Conservation (phyloP, 129 eudicot species). For the sunflower (Helianthus annuus) region DNA sequence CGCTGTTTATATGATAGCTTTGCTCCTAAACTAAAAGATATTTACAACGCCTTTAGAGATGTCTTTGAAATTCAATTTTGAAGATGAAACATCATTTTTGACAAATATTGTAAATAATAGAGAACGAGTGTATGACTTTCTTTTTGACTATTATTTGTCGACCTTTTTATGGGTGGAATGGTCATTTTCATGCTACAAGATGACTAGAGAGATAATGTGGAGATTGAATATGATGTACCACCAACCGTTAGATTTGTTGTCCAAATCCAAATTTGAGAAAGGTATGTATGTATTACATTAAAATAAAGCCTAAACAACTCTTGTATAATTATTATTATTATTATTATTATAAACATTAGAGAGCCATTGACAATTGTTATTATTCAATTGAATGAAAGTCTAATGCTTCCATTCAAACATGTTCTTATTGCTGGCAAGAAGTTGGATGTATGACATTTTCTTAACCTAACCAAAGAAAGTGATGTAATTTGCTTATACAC, state of each 20-base stretch:
- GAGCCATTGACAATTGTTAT: constrained; percentile 5
- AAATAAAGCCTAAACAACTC: constrained; percentile 4
- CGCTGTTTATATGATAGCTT: neutral
- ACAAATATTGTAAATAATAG: too few species aligned
- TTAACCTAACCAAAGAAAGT: constrained; percentile 36
- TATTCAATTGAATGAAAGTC: constrained; percentile 20
- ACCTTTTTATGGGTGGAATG: neutral
- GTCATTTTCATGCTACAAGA: constrained; percentile 1
- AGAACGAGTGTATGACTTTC: neutral
- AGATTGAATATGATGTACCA: constrained; percentile 22
- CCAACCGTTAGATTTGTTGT: constrained; percentile 28
- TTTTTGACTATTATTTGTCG: neutral
- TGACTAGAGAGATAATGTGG: constrained; percentile 18
- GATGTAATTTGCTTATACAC: constrained; percentile 11
- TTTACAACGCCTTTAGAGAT: neutral
- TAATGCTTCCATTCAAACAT: constrained; percentile 19
- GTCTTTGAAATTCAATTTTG: neutral
- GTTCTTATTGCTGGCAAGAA: constrained; percentile 32
- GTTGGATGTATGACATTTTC: constrained; percentile 32
- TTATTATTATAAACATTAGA: constrained; percentile 3
- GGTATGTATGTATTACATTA: neutral
- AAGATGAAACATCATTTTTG: neutral
- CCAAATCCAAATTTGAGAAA: constrained; percentile 11
- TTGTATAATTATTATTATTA: constrained; percentile 17
- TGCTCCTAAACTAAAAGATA: neutral